phyloP scores from a whole-genome alignment of 371 early-diverging fungal species.

The Mucor saturninus region DNA sequence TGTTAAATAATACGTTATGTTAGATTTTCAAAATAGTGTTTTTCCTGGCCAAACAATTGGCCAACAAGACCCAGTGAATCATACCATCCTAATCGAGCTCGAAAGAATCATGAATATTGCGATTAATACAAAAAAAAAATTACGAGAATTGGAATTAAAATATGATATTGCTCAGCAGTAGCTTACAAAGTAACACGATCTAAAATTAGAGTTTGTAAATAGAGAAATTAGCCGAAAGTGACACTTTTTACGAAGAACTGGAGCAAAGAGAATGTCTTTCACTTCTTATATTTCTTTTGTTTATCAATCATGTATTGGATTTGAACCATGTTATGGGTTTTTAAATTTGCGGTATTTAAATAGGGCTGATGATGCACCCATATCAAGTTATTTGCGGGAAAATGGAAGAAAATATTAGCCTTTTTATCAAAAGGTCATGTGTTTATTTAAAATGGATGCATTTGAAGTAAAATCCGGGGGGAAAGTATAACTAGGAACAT shows the following conservation, averaged over 20 bases:
- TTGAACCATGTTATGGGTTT: not conserved
- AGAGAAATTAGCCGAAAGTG: constrained; percentile 1
- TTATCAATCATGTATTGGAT: not conserved
- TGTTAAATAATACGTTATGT: not conserved
- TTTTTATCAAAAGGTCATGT: not conserved
- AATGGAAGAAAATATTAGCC: constrained; percentile 3
- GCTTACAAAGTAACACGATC: not conserved
- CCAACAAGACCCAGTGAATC: constrained; percentile 1
- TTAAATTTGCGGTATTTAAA: not conserved
- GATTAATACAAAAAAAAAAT: constrained; percentile 1
- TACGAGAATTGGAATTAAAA: constrained; percentile 3
- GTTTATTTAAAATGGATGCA: not conserved
- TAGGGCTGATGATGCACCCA: not conserved
- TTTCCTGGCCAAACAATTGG: not conserved
- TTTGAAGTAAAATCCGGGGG: not conserved
- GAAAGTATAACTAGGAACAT: not conserved
- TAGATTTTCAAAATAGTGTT: not conserved
- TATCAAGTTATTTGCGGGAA: not conserved
- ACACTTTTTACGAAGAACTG: not conserved
- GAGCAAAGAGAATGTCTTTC: not conserved
- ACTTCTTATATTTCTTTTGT: not conserved
- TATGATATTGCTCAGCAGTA: constrained; percentile 7
- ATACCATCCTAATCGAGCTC: not conserved
- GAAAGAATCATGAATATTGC: not conserved
- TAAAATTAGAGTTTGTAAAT: constrained; percentile 7